Conservation (phyloP, 2,329 filamentous ascomycete species). For the Diplodia scrobiculata region DNA sequence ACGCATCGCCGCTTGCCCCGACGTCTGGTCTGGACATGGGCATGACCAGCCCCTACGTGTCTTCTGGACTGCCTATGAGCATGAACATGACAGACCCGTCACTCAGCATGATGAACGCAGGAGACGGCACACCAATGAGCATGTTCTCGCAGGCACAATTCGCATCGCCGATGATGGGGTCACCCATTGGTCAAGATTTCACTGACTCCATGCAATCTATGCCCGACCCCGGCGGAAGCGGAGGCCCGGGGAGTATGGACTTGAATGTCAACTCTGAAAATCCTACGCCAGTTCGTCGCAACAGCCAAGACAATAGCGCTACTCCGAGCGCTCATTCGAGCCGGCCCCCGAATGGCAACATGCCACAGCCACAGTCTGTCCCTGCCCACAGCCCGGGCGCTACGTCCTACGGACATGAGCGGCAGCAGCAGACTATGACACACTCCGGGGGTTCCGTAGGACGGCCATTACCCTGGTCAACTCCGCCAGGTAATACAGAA, state of each 20-base stretch:
- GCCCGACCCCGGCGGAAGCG: conserved; percentile 35
- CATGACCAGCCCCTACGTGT: conserved; percentile 48
- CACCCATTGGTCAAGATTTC: conserved; percentile 46
- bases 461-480: conserved; percentile 28
- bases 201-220: conserved; percentile 39
- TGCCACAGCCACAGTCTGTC: conserved; percentile 4
- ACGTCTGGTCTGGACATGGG: conserved; percentile 48
- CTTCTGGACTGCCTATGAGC: conserved; percentile 46
- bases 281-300: conserved; percentile 12
- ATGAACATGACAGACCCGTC: conserved; percentile 48
- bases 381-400: neutral
- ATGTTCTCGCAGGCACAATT: conserved; percentile 48
- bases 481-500: conserved; percentile 30
- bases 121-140: conserved; percentile 42
- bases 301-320: conserved; percentile 24
- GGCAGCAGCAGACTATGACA: conserved; percentile 32
- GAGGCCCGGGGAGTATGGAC: conserved; percentile 19
- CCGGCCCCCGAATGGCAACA: conserved; percentile 8
- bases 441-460: conserved; percentile 42
- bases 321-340: conserved; percentile 19
- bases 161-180: conserved; percentile 45
- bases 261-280: conserved; percentile 22
- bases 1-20: conserved; percentile 47
- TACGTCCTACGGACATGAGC: conserved; percentile 18
- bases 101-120: conserved; percentile 40